A percentile compares a stretch with the other conserved stretches of the same genome.
Conservation (phyloP, 768 basidiomycete genomes). For the Postia placenta region DNA sequence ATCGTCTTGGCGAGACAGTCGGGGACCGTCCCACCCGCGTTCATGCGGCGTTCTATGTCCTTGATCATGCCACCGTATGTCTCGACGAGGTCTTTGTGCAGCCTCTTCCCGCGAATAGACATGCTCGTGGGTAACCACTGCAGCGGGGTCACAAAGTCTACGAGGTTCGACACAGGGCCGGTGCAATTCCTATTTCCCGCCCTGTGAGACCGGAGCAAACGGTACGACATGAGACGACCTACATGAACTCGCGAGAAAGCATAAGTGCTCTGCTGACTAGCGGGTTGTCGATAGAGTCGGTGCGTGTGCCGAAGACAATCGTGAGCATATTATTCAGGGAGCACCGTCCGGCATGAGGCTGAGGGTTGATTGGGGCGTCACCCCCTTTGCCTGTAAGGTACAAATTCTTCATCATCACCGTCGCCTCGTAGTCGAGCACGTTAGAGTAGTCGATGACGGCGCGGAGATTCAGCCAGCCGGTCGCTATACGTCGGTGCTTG, state of each 20-base stretch:
- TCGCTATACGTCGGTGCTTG: constrained; percentile 37
- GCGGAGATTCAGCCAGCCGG: constrained; percentile 24
- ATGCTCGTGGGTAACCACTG: constrained; percentile 34
- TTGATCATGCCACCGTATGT: constrained; percentile 35
- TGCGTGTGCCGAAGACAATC: constrained; percentile 37
- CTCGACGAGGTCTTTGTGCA: constrained; percentile 32
- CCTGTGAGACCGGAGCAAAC: not conserved
- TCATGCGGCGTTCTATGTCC: constrained; percentile 30
- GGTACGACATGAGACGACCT: constrained; percentile 15
- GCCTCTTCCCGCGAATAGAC: constrained; percentile 31
- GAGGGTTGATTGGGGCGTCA: constrained; percentile 30
- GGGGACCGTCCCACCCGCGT: constrained; percentile 32
- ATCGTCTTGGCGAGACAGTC: constrained; percentile 38
- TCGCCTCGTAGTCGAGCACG: constrained; percentile 24
- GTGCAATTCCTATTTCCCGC: constrained; percentile 15
- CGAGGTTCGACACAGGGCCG: constrained; percentile 38
- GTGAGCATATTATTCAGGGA: constrained; percentile 37
- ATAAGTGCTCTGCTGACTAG: constrained; percentile 30
- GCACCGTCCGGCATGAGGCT: constrained; percentile 33
- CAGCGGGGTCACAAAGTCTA: constrained; percentile 39
- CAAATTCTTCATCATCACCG: constrained; percentile 34
- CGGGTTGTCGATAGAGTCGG: constrained; percentile 31
- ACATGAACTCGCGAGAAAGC: constrained; percentile 40
- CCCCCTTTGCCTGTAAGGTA: constrained; percentile 29
- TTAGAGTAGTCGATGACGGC: constrained; percentile 32